A percentile compares a stretch with the other conserved stretches of the same genome.
phyloP scores from a whole-genome alignment of 177 flowering plant genomes.

The Tripterygium wilfordii region DNA sequence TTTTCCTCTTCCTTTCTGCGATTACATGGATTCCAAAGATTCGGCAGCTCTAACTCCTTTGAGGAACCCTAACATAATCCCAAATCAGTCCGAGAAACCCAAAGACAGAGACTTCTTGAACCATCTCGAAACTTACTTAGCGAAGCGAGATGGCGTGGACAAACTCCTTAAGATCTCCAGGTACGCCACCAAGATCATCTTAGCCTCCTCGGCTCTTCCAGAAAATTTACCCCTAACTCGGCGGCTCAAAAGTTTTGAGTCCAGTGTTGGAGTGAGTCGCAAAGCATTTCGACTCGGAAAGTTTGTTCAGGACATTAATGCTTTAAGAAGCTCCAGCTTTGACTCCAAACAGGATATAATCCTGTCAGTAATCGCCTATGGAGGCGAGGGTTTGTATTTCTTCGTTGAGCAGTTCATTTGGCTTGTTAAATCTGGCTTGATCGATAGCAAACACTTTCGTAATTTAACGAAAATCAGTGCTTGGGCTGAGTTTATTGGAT shows the following conservation, averaged over 20 bases:
- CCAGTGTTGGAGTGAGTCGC: constrained; percentile 83
- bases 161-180: constrained; percentile 90
- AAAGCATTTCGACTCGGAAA: constrained; percentile 93
- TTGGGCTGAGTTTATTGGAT: constrained; percentile 81
- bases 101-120: constrained; percentile 47
- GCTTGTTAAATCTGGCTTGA: constrained; percentile 75
- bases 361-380: constrained; percentile 58
- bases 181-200: constrained; percentile 80
- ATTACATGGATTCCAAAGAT: constrained; percentile 22
- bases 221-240: constrained; percentile 21
- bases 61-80: constrained; percentile 12
- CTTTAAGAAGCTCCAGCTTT: constrained; percentile 29
- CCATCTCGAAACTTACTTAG: constrained; percentile 74
- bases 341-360: constrained; percentile 28
- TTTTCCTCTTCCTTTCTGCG: not conserved
- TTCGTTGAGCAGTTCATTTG: constrained; percentile 86
- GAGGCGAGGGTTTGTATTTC: constrained; percentile 78
- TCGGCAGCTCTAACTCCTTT: constrained; percentile 6
- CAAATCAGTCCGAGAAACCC: no score
- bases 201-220: constrained; percentile 58
- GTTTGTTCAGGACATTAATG: constrained; percentile 83
- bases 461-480: constrained; percentile 58
- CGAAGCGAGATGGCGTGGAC: constrained; percentile 93
- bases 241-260: constrained; percentile 81
- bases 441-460: constrained; percentile 34